phyloP scores from a whole-genome alignment of 345 rosid species.

The Brassica carinata region DNA sequence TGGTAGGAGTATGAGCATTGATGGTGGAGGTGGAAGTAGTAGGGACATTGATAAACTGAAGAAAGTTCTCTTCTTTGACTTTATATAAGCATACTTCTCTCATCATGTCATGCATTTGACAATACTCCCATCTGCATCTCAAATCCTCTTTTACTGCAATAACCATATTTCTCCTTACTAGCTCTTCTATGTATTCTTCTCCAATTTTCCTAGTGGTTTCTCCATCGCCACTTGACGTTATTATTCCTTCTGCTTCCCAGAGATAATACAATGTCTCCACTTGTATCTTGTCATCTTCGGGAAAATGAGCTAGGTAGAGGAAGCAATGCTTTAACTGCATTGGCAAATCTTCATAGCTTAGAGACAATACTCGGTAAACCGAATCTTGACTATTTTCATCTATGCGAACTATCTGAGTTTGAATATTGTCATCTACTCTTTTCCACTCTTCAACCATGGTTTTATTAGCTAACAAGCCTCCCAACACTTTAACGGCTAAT shows the following conservation, averaged over 20 bases:
- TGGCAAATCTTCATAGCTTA: not conserved
- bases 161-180: constrained; percentile 42
- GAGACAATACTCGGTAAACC: not conserved
- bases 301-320: constrained; percentile 11
- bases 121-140: not conserved
- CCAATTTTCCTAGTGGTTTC: constrained; percentile 14
- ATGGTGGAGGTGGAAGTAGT: not conserved
- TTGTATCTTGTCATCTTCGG: constrained; percentile 29
- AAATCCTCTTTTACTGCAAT: constrained; percentile 13
- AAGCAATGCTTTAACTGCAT: not conserved
- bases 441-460: too few species aligned
- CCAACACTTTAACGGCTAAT: constrained; percentile 6
- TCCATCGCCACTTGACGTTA: too few species aligned
- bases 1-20: not conserved
- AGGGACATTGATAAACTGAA: not conserved
- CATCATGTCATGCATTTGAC: constrained; percentile 40
- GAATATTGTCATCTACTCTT: not conserved
- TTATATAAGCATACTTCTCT: constrained; percentile 29
- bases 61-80: constrained; percentile 8
- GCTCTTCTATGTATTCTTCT: constrained; percentile 34
- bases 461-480: constrained; percentile 27
- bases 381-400: not conserved
- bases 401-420: not conserved
- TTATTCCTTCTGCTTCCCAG: constrained; percentile 50
- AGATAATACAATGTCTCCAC: constrained; percentile 23